These are phyloP conservation scores for Nemania bipapillata DNA, from an alignment of 2,329 filamentous ascomycete genomes.

Conservation along the genomic window DNA sequence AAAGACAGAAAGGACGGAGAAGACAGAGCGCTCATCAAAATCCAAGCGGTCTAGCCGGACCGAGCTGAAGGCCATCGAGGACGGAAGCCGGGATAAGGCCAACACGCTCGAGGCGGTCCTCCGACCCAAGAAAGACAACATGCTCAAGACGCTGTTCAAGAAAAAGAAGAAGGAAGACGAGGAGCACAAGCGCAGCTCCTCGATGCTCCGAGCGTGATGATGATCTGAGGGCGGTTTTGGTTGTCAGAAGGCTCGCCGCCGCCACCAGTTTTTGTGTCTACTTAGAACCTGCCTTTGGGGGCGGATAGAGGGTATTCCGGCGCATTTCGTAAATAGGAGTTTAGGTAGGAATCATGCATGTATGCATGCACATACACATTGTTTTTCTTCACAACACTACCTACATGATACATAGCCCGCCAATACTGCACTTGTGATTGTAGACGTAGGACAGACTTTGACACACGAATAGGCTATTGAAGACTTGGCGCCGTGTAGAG, in stretches of 20 bases:
- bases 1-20: too few species aligned
- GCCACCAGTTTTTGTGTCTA: not conserved
- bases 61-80: slow-evolving; percentile 52
- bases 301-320: slow-evolving; percentile 2
- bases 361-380: not conserved
- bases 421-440: not conserved
- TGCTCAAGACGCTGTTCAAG: slow-evolving; percentile 69
- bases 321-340: slow-evolving; percentile 4
- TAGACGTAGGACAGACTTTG: not conserved
- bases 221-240: not conserved
- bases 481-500: not conserved
- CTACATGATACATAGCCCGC: not conserved
- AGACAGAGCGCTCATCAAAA: slow-evolving; percentile 50
- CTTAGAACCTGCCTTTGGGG: not conserved
- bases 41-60: slow-evolving; percentile 48
- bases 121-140: slow-evolving; percentile 61
- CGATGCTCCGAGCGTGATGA: slow-evolving; percentile 19
- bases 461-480: slow-evolving; percentile 2
- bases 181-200: slow-evolving; percentile 30
- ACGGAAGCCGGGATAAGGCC: slow-evolving; percentile 52
- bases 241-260: not conserved
- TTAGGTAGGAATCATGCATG: not conserved
- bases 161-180: slow-evolving; percentile 61
- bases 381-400: not conserved
- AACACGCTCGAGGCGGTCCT: slow-evolving; percentile 55